These are phyloP conservation scores for Saccharomyces hybrid DNA, from an alignment of 1,139 yeast species.

Conservation along the genomic window DNA sequence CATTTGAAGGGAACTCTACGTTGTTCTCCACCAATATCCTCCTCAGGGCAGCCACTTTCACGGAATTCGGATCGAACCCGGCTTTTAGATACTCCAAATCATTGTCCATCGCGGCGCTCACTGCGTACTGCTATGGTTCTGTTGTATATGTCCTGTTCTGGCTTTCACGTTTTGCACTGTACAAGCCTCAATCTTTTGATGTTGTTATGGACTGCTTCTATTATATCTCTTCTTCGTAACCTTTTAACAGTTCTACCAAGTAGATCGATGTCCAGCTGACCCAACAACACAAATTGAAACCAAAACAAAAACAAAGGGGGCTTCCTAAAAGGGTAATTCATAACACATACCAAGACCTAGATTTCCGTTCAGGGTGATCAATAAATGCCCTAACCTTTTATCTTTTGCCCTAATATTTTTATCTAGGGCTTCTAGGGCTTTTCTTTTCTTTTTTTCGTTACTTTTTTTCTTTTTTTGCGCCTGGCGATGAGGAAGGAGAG, in stretches of 20 bases:
- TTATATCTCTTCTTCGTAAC: not conserved
- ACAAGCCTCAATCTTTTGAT: not conserved
- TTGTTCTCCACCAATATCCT: conserved; percentile 50
- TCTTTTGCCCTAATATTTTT: too few species aligned
- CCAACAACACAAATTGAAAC: not conserved
- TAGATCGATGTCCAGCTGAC: not conserved
- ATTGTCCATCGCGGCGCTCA: not conserved
- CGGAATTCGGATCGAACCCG: conserved; percentile 49
- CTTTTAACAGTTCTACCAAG: not conserved
- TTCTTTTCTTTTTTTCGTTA: not conserved
- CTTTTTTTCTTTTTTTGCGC: not conserved
- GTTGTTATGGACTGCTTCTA: not conserved
- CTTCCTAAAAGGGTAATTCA: not conserved
- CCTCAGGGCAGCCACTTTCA: conserved; percentile 60
- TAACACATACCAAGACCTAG: not conserved
- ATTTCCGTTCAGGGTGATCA: not conserved
- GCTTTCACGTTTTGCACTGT: not conserved
- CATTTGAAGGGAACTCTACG: conserved; percentile 48
- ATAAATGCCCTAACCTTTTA: not conserved
- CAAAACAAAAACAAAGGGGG: not conserved
- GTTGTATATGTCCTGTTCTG: not conserved
- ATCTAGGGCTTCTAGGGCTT: not conserved
- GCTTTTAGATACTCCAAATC: conserved; percentile 3
- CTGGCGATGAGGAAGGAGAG: not conserved
- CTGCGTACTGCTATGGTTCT: not conserved